These are phyloP conservation scores for Aspergillus viridinutans DNA, from an alignment of 2,329 filamentous ascomycete species.

Conservation along the genomic window DNA sequence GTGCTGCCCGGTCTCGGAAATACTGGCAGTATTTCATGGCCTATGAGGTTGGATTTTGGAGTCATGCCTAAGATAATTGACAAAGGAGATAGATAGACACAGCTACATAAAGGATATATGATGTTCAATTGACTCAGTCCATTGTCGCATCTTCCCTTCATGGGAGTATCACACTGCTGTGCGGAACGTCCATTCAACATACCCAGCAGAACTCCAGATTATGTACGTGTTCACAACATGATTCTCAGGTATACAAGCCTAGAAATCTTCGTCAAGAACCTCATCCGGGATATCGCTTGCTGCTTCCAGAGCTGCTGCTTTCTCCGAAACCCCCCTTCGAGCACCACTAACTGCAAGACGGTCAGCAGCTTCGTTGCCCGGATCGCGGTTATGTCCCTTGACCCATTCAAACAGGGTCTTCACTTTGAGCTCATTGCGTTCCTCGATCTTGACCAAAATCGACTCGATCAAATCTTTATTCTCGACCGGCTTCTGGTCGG, in stretches of 20 bases:
- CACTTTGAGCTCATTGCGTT: slow-evolving; percentile 57
- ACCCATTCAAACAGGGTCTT: slow-evolving; percentile 78
- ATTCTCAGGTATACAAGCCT: not conserved
- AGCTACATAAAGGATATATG: not conserved
- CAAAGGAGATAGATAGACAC: not conserved
- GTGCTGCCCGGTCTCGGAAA: not conserved
- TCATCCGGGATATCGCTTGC: slow-evolving; percentile 24
- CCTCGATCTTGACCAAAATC: slow-evolving; percentile 66
- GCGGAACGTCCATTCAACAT: not conserved
- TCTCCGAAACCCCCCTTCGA: slow-evolving; percentile 32
- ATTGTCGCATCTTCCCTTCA: not conserved
- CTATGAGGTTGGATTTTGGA: not conserved
- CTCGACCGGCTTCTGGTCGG: slow-evolving; percentile 66
- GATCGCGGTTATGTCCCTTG: slow-evolving; percentile 72
- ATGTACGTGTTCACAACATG: not conserved
- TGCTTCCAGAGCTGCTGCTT: slow-evolving; percentile 22
- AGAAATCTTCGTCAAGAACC: slow-evolving; percentile 24
- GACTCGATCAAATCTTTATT: slow-evolving; percentile 80
- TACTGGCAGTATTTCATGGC: not conserved
- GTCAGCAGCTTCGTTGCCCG: slow-evolving; percentile 79
- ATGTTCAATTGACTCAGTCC: not conserved
- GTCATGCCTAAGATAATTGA: not conserved
- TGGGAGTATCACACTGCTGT: not conserved
- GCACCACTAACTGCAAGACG: slow-evolving; percentile 67
- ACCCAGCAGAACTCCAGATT: not conserved